These are phyloP conservation scores for Mallotus nudiflorus DNA, from an alignment of 345 rosid species.

Conservation along the genomic window DNA sequence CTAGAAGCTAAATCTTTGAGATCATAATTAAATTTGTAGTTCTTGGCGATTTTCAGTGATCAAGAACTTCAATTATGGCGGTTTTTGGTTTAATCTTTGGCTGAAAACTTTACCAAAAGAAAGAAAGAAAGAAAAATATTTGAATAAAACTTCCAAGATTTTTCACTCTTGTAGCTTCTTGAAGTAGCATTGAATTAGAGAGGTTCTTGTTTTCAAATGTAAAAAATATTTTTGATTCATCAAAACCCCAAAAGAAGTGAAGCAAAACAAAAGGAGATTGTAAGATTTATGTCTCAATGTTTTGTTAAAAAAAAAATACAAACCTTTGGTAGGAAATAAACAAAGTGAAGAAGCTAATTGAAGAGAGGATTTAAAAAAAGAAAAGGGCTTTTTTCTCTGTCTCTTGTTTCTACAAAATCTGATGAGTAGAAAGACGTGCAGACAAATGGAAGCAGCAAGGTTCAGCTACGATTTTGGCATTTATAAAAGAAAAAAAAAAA, in stretches of 20 bases:
- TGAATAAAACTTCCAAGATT: not conserved
- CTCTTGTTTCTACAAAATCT: slow-evolving; percentile 32
- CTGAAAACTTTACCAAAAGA: not conserved
- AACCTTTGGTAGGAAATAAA: slow-evolving; percentile 40
- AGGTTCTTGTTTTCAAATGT: not conserved
- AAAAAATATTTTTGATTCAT: slow-evolving; percentile 12
- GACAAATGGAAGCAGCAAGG: slow-evolving; percentile 45
- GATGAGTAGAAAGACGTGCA: slow-evolving; percentile 31
- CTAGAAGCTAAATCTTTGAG: not conserved
- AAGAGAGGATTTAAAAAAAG: slow-evolving; percentile 31
- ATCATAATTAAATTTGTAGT: not conserved
- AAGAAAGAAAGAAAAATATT: not conserved
- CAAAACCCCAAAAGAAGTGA: slow-evolving; percentile 38
- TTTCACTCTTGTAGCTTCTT: not conserved
- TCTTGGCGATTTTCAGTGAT: not conserved
- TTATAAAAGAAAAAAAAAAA: slow-evolving; percentile 42
- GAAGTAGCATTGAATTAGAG: not conserved
- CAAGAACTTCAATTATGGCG: not conserved
- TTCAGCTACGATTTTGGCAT: slow-evolving; percentile 26
- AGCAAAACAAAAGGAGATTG: slow-evolving; percentile 31
- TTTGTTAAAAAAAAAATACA: slow-evolving; percentile 24
- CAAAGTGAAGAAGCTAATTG: slow-evolving; percentile 18
- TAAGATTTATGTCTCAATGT: slow-evolving; percentile 37
- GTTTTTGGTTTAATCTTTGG: not conserved
- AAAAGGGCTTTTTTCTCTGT: slow-evolving; percentile 20